Base-by-base conservation (phyloP, 1,284 basidiomycete species). In the Nidula niveotomentosa region DNA sequence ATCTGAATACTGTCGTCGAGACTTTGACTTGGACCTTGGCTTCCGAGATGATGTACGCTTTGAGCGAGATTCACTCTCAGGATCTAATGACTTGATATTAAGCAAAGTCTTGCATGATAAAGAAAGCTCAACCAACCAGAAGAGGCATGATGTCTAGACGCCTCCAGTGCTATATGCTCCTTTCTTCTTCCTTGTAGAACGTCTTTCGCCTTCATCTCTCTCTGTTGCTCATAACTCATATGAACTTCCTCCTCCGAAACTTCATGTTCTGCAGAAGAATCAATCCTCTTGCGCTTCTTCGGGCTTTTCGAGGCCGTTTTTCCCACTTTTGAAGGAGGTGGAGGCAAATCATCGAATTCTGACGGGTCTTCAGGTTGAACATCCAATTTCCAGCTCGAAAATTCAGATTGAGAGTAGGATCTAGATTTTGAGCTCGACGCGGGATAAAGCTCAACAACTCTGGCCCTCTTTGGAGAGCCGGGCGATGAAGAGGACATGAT, bases 1-100 rank as follows among this genome's bases (percentile, higher is more conserved):
- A 48, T 56, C 56, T 30, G 56, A 53, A 39, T 51, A 45, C 34
- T 53, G 58, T 49, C 17, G 58, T 52, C 12, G 56, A 15, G 54
- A 33, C 75, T 47, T 53, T 53, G 52, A 53, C 36, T 35, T 55
- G 12, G 57, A 57, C 12, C 36, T 15, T 23, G 23, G 23, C 23
- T 23, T 23, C 23, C 4, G 23, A 4, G 23, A 23, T 23, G 23
- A 23, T 23, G 23, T 23, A 23, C 23, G 23, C 23, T 23, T 23
- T 23, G 23, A 23, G 23, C 23, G 23, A 23, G 23, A 23, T 23
- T 2, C 4, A 23, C 23, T 23, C 23, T 23, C 23, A 23, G 23
- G 23, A 23, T 23, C 23, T 23, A 23, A 23, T 23, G 23, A 23
- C 23, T 23, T 23, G 23, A 23, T 23, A 4, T 23, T 23, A 23